Evolutionary conservation across 371 early-diverging fungal genomes (phyloP).

Genomic region (Saksenaea oblongispora): DNA sequence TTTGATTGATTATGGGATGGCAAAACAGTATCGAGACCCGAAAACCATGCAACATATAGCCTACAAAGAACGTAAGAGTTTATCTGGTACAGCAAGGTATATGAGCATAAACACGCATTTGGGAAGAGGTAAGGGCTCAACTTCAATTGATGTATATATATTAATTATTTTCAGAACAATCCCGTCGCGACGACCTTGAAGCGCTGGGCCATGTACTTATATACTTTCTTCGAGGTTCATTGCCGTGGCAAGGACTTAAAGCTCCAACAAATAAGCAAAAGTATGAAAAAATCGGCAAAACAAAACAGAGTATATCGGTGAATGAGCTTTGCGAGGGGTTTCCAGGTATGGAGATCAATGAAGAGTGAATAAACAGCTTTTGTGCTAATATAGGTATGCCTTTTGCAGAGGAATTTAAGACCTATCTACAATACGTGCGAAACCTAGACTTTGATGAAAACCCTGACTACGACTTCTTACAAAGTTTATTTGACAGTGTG

Average conservation of each 20-base stretch:
- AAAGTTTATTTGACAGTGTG: constrained; percentile 80
- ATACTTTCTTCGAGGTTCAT: constrained; percentile 86
- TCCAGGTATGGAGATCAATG: constrained; percentile 46
- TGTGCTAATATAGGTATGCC: neutral
- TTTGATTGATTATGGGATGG: constrained; percentile 92
- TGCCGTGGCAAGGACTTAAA: constrained; percentile 95
- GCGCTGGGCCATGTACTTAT: constrained; percentile 93
- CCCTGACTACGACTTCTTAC: constrained; percentile 90
- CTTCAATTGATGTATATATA: neutral
- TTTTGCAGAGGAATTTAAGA: constrained; percentile 79
- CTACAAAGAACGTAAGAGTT: constrained; percentile 78
- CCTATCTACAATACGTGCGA: constrained; percentile 87
- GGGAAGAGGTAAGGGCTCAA: constrained; percentile 56
- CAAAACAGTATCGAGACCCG: constrained; percentile 87
- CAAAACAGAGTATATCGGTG: constrained; percentile 75
- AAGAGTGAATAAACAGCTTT: neutral
- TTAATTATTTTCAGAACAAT: constrained; percentile 66
- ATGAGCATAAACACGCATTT: constrained; percentile 93
- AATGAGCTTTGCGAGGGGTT: constrained; percentile 76
- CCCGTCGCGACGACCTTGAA: constrained; percentile 93
- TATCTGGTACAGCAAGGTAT: constrained; percentile 93
- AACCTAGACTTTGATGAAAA: constrained; percentile 90
- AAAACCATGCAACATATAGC: constrained; percentile 87
- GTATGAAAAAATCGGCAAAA: constrained; percentile 90
- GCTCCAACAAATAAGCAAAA: constrained; percentile 91